phyloP scores from a whole-genome alignment of 2,329 filamentous ascomycete species.

The Aspergillus melleus region DNA sequence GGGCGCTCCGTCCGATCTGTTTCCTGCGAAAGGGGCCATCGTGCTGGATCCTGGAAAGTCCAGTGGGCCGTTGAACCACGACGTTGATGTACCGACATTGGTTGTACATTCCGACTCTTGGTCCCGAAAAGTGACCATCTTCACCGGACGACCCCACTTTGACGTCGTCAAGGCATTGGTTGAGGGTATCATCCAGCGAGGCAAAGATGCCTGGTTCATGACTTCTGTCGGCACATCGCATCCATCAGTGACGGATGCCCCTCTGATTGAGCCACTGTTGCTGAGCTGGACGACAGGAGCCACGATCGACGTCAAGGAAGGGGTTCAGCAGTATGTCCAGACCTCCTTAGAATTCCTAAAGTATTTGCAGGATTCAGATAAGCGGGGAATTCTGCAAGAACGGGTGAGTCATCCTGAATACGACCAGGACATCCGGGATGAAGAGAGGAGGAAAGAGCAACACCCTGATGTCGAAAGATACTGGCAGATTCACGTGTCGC shows the following conservation, averaged over 20 bases:
- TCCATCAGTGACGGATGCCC: background rate
- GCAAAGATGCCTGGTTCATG: background rate
- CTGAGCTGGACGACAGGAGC: background rate
- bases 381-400: background rate
- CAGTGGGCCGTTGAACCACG: background rate
- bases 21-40: background rate
- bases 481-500: background rate
- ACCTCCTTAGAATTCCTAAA: background rate
- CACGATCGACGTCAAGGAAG: background rate
- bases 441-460: background rate
- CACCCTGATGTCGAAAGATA: background rate
- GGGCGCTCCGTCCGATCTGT: background rate
- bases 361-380: background rate
- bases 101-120: background rate
- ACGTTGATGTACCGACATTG: background rate
- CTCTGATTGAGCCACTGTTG: background rate
- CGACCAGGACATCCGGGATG: background rate
- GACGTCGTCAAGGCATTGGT: background rate
- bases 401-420: background rate
- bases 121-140: background rate
- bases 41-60: background rate
- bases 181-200: background rate
- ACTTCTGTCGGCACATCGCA: background rate
- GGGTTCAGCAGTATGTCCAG: background rate
- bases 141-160: background rate